phyloP scores from a whole-genome alignment of 2,329 filamentous ascomycete genomes.

The Fusarium lyarnte region DNA sequence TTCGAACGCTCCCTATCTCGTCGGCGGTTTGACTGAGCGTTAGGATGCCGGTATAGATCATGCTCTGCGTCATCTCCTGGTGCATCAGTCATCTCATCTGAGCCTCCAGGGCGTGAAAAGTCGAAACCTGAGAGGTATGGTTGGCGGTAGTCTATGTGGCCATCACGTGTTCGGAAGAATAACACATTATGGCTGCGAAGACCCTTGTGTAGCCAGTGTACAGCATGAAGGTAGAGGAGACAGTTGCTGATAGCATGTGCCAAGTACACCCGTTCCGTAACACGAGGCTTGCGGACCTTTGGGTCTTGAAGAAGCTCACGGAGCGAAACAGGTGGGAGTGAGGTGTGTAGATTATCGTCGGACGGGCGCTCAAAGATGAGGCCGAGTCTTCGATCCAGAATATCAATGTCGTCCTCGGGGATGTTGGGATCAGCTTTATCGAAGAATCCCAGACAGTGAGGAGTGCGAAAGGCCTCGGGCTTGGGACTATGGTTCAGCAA shows the following conservation, averaged over 20 bases:
- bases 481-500: slow-evolving; percentile 59
- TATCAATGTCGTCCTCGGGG: slow-evolving; percentile 52
- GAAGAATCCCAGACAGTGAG: slow-evolving; percentile 62
- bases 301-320: slow-evolving; percentile 54
- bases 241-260: slow-evolving; percentile 63
- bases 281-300: slow-evolving; percentile 54
- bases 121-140: slow-evolving; percentile 65
- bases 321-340: slow-evolving; percentile 57
- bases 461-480: slow-evolving; percentile 59
- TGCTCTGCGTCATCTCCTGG: slow-evolving; percentile 55
- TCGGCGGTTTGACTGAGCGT: slow-evolving; percentile 50
- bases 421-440: slow-evolving; percentile 52
- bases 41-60: slow-evolving; percentile 62
- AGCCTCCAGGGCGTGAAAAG: slow-evolving; percentile 60
- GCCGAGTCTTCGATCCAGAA: slow-evolving; percentile 57
- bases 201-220: slow-evolving; percentile 69
- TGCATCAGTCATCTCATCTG: slow-evolving; percentile 61
- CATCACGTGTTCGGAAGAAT: slow-evolving; percentile 54
- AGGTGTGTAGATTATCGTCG: slow-evolving; percentile 48
- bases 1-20: slow-evolving; percentile 50
- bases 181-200: slow-evolving; percentile 63
- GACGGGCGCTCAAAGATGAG: slow-evolving; percentile 63
- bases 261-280: slow-evolving; percentile 62
- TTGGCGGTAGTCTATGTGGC: slow-evolving; percentile 49
- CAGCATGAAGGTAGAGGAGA: slow-evolving; percentile 63